Evolutionary conservation across 352 stramenopile species (phyloP).

Genomic region (Phytophthora niederhauseri): DNA sequence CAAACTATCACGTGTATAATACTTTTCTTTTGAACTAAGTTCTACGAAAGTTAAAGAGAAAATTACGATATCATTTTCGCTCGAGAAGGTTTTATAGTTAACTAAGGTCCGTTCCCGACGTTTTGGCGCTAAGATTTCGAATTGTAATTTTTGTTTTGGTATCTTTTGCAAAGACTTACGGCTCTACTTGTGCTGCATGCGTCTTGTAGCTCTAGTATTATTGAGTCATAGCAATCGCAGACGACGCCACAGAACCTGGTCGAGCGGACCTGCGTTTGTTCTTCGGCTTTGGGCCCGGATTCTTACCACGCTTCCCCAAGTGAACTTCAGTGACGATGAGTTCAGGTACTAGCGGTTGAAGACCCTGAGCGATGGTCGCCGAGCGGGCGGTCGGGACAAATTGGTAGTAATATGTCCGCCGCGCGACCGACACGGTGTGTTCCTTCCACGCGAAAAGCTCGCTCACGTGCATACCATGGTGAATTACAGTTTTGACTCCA

Average conservation of each 20-base stretch:
- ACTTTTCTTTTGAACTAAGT: no score
- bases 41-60: no score
- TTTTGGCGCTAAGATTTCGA: no score
- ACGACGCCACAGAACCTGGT: neutral
- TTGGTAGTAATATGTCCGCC: neutral
- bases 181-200: neutral
- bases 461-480: conserved; percentile 13
- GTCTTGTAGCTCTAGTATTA: neutral
- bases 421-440: neutral
- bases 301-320: neutral
- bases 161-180: neutral
- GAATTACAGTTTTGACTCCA: conserved; percentile 10
- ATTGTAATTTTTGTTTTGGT: no score
- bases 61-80: no score
- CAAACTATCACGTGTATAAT: no score
- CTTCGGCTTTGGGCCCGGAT: neutral
- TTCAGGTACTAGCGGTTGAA: neutral
- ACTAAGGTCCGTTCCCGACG: no score
- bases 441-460: conserved; percentile 3
- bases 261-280: neutral
- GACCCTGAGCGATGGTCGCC: neutral
- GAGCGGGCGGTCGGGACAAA: neutral
- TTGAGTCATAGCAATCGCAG: neutral
- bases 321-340: neutral
- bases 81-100: no score